These are phyloP conservation scores for Alternaria hordeiaustralica DNA, from an alignment of 2,329 filamentous ascomycete species.

Conservation along the genomic window DNA sequence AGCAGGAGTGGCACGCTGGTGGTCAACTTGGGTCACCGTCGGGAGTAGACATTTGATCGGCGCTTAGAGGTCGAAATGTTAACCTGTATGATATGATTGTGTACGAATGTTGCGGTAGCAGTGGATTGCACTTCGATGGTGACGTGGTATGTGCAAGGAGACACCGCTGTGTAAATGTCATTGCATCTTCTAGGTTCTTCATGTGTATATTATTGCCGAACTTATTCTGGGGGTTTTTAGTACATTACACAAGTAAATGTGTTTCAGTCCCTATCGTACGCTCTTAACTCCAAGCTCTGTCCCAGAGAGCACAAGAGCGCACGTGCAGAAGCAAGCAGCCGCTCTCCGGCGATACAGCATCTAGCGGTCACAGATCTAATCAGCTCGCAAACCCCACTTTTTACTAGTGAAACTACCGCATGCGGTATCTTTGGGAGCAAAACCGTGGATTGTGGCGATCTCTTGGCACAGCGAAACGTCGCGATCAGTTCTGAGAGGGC, in stretches of 20 bases:
- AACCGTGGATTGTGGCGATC: conserved; percentile 1
- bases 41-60: background rate
- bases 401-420: background rate
- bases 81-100: background rate
- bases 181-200: background rate
- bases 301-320: background rate
- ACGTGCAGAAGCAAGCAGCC: background rate
- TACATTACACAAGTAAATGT: background rate
- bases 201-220: background rate
- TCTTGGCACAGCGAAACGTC: conserved; percentile 9
- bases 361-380: background rate
- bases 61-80: background rate
- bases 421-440: background rate
- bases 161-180: background rate
- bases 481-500: conserved; percentile 2
- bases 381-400: background rate
- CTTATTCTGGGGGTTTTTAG: background rate
- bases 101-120: background rate
- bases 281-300: background rate
- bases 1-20: background rate
- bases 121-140: background rate
- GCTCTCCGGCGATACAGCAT: background rate
- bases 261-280: background rate
- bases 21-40: background rate
- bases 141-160: background rate